A percentile compares a stretch with the other conserved stretches of the same genome.
phyloP scores from a whole-genome alignment of 1,284 basidiomycete genomes.

The Xerocomus amazonicus region DNA sequence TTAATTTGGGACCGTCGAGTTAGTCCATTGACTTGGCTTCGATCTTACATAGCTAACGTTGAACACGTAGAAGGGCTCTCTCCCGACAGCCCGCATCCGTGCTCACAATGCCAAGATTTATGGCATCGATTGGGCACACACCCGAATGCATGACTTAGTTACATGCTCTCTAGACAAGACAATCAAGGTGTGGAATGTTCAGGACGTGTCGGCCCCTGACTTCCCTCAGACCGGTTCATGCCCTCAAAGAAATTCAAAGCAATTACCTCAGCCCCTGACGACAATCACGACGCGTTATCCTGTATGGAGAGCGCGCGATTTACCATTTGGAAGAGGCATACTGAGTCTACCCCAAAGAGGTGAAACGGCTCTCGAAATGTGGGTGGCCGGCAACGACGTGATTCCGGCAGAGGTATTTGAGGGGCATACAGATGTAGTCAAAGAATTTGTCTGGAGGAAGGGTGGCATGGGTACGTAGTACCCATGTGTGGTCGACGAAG shows the following conservation, averaged over 20 bases:
- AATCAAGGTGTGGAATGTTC: slow-evolving; percentile 80
- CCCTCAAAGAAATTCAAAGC: slow-evolving; percentile 12
- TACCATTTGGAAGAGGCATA: slow-evolving; percentile 91
- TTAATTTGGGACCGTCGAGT: slow-evolving; percentile 87
- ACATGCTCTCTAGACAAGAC: slow-evolving; percentile 92
- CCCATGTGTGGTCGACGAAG: not conserved
- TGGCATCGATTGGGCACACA: slow-evolving; percentile 91
- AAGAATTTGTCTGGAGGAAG: slow-evolving; percentile 96
- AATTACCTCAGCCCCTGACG: slow-evolving; percentile 42
- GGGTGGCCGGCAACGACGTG: slow-evolving; percentile 47
- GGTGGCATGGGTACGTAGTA: slow-evolving; percentile 47
- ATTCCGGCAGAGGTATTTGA: slow-evolving; percentile 75
- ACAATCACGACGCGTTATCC: slow-evolving; percentile 81
- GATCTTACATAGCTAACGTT: slow-evolving; percentile 6
- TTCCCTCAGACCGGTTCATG: slow-evolving; percentile 13
- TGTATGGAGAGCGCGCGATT: slow-evolving; percentile 89
- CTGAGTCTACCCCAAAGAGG: slow-evolving; percentile 90
- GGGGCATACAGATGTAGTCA: slow-evolving; percentile 91
- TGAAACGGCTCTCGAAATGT: slow-evolving; percentile 85
- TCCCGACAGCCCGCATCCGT: slow-evolving; percentile 72
- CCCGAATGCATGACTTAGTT: slow-evolving; percentile 70
- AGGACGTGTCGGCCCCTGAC: slow-evolving; percentile 25
- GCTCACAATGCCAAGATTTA: slow-evolving; percentile 91
- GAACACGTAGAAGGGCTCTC: slow-evolving; percentile 72
- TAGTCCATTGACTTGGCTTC: slow-evolving; percentile 15